phyloP scores from a whole-genome alignment of 139 green algal genomes.

The Closterium sp. region DNA sequence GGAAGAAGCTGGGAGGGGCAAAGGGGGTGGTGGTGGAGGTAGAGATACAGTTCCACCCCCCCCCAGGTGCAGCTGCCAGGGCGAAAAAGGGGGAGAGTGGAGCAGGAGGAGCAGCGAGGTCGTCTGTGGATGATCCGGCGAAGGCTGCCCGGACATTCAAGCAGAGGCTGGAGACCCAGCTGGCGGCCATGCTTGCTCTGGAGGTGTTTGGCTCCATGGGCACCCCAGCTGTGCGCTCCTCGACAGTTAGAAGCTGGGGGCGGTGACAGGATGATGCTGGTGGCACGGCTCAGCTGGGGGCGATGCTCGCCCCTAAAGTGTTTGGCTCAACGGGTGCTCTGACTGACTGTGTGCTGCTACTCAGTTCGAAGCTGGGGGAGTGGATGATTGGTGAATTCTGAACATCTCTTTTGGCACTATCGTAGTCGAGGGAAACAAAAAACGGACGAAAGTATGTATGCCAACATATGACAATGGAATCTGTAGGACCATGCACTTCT shows the following conservation, averaged over 20 bases:
- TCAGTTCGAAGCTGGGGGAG: no score
- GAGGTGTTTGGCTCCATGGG: conserved; percentile 2
- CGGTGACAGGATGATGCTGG: not conserved
- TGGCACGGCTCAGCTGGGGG: no score
- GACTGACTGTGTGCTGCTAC: no score
- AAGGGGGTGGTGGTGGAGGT: not conserved
- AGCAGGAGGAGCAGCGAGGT: not conserved
- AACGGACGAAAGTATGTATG: no score
- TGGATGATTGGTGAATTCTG: no score
- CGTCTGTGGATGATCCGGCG: not conserved
- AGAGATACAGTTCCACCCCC: conserved; percentile 5
- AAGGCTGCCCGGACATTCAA: conserved; percentile 6
- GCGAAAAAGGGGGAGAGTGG: not conserved
- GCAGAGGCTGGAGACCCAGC: conserved; percentile 3
- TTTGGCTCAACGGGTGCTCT: no score
- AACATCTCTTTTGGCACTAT: no score
- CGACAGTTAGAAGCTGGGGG: not conserved
- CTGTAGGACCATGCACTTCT: no score
- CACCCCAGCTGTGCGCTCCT: not conserved
- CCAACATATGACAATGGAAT: no score
- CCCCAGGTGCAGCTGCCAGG: not conserved
- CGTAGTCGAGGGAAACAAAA: no score
- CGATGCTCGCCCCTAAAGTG: no score
- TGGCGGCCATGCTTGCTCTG: not conserved
- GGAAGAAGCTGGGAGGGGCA: not conserved